Evolutionary conservation across 1,139 yeast species (phyloP), one percentile per base, ranked within the genome.

Genomic region (Yamadazyma triangularis): DNA sequence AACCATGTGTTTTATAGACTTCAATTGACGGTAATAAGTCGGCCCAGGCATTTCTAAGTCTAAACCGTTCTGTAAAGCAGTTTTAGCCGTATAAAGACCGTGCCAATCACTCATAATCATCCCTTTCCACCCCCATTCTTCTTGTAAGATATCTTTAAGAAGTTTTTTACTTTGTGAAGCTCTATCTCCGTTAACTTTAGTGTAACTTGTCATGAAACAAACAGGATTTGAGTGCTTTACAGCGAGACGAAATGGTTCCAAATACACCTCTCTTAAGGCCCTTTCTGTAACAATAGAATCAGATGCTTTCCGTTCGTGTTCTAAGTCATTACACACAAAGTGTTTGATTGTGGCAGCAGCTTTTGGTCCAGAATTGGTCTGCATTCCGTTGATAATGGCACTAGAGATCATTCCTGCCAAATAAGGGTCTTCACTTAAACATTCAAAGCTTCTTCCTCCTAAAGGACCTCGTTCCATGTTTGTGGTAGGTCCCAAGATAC

Each of bases 31-130:
- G 53, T 65, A 64, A 25, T 58, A 48, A 18, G 78, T 50, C 3
- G 77, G 75, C 23, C 83, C 84, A 1, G 84, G 84, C 79, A 77
- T 77, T 49, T 77, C 84, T 40, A 77, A 52, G 44, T 75, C 79
- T 35, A 77, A 52, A 8, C 83, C 83, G 30, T 70, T 70, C 32
- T 65, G 63, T 35, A 77, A 48, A 6, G 79, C 56, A 14, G 60
- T 62, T 33, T 62, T 64, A 20, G 62, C 53, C 18, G 77, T 60
- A 45, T 73, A 76, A 7, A 67, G 61, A 26, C 84, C 84, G 48
- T 47, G 71, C 84, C 84, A 78, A 51, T 78, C 84, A 23, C 78
- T 69, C 76, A 77, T 75, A 22, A 70, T 53, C 32, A 68, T 50
- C 13, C 83, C 83, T 19, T 68, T 58, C 68, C 71, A 77, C 4